Evolutionary conservation across 1,284 basidiomycete species (phyloP), one percentile per base, ranked within the genome.

Genomic region (Leucoagaricus sp.): DNA sequence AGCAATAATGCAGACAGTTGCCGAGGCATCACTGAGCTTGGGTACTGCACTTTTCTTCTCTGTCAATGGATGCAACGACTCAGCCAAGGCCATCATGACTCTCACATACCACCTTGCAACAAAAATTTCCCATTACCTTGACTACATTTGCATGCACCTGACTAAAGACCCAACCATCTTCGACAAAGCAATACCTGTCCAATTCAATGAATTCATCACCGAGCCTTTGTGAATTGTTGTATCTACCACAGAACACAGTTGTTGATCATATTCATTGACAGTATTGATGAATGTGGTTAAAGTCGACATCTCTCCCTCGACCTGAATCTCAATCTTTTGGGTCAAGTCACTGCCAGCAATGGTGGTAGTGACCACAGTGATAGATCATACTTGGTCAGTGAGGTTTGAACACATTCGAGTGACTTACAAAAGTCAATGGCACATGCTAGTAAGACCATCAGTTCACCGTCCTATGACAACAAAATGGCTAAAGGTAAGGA

Each of bases 371-470:
- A 97, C 94, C 48, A 85, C 85, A 19, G 93, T 94, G 63, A 97
- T 96, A 42, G 87, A 92, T 60, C 95, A 87, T 64, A 98, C 94
- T 84, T 98, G 95, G 65, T 95, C 92, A 31, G 95, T 97, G 64
- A 98, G 78, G 61, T 89, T 93, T 28, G 89, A 86, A 75, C 94
- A 96, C 94, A 96, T 96, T 61, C 92, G 84, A 75, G 96, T 95
- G 63, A 94, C 91, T 87, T 94, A 66, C 15, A 42, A 31, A 38
- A 41, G 21, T 29, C 40, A 28, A 21, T 0, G n/a, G n/a, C n/a
- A n/a, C n/a, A n/a, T n/a, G n/a, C n/a, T n/a, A 19, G n/a, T 26
- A 55, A 26, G n/a, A 23, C 23, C 17, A 41, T n/a, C 6, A 41
- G 13, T 38, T 17, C 21, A 17, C 21, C 10, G 12, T 9, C n/a